These are phyloP conservation scores for Sporothrix curviconia DNA, from an alignment of 2,329 filamentous ascomycete genomes.

Conservation along the genomic window DNA sequence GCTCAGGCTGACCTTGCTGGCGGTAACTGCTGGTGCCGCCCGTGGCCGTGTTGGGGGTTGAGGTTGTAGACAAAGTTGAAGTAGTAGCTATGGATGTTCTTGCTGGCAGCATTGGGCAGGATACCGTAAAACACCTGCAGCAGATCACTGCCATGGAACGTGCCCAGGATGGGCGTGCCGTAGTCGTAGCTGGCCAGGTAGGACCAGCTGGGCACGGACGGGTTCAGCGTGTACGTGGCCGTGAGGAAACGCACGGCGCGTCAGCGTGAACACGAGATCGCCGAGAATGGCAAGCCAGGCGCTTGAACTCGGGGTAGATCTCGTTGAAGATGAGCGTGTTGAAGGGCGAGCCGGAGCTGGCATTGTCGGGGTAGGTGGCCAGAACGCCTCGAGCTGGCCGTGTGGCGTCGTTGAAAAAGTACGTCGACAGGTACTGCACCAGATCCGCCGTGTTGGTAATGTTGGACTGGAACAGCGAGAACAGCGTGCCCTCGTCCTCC, in stretches of 20 bases:
- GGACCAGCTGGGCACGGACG: constrained; percentile 61
- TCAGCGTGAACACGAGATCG: constrained; percentile 68
- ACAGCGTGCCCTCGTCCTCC: constrained; percentile 74
- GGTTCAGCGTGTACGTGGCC: constrained; percentile 38
- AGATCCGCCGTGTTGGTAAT: constrained; percentile 55
- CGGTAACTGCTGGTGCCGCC: background rate
- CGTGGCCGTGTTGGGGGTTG: constrained; percentile 58
- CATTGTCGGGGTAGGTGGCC: constrained; percentile 52
- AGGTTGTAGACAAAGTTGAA: constrained; percentile 63
- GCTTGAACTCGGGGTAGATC: constrained; percentile 70
- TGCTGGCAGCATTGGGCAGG: constrained; percentile 54
- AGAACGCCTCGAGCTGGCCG: constrained; percentile 49
- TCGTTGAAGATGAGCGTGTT: constrained; percentile 62
- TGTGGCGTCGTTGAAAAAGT: constrained; percentile 56
- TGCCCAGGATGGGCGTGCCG: constrained; percentile 65
- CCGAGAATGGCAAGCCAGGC: constrained; percentile 68
- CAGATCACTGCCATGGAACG: constrained; percentile 66
- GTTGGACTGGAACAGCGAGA: constrained; percentile 63
- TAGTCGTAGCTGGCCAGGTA: constrained; percentile 69
- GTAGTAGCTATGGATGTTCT: constrained; percentile 61
- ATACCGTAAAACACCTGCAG: constrained; percentile 63
- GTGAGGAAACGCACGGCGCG: constrained; percentile 59
- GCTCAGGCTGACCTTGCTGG: background rate
- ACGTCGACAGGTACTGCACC: constrained; percentile 51
- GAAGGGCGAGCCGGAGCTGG: constrained; percentile 62